phyloP scores from a whole-genome alignment of 1,139 yeast genomes.

The Ogataea hybrid region DNA sequence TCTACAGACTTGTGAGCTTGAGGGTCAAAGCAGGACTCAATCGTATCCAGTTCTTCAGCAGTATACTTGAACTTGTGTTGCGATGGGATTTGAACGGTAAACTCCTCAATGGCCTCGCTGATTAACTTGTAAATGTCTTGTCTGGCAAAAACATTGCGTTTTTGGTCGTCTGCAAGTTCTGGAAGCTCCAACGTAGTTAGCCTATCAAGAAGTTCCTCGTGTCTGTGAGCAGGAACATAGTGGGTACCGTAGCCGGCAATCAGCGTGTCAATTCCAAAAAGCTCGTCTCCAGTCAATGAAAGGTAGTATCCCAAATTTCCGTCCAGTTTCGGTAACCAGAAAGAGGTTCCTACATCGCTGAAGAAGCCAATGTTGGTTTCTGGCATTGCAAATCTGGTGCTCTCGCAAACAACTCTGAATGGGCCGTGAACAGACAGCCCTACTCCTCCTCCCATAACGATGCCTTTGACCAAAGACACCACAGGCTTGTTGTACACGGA shows the following conservation, averaged over 20 bases:
- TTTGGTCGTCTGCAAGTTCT: constrained; percentile 20
- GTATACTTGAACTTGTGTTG: constrained; percentile 60
- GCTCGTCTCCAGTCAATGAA: constrained; percentile 80
- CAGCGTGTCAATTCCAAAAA: constrained; percentile 77
- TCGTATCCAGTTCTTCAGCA: constrained; percentile 54
- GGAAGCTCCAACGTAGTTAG: constrained; percentile 54
- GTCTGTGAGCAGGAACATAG: constrained; percentile 65
- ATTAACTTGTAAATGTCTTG: constrained; percentile 52
- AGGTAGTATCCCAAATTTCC: constrained; percentile 82
- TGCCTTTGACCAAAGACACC: constrained; percentile 83
- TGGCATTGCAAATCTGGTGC: constrained; percentile 94
- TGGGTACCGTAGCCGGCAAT: constrained; percentile 89
- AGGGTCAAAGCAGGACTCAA: constrained; percentile 64
- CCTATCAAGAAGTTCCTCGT: constrained; percentile 61
- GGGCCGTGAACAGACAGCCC: constrained; percentile 93
- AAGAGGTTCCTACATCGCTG: constrained; percentile 95
- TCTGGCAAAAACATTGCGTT: constrained; percentile 18
- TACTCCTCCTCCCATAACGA: constrained; percentile 98
- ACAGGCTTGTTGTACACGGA: constrained; percentile 85
- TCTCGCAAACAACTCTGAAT: constrained; percentile 87
- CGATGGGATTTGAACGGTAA: constrained; percentile 64
- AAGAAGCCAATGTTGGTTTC: constrained; percentile 96
- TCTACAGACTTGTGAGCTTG: constrained; percentile 51
- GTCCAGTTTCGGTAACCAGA: constrained; percentile 80
- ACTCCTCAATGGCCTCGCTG: constrained; percentile 74